A percentile compares a stretch with the other conserved stretches of the same genome.
Evolutionary conservation across 75 land plant genomes (phyloP).

Genomic region (Picea glauca): DNA sequence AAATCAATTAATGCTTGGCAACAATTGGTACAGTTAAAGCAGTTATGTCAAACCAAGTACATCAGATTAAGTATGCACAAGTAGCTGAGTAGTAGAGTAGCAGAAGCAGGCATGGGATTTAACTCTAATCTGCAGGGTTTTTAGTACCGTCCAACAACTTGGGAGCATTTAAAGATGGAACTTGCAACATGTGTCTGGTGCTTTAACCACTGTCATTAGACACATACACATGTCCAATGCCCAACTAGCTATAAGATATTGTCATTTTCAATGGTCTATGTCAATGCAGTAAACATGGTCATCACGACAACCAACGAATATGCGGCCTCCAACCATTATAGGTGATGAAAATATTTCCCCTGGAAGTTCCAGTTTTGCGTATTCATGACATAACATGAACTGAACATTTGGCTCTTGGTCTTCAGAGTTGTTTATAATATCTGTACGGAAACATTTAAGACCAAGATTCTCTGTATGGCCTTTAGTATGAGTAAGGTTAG

Average conservation of each 20-base stretch:
- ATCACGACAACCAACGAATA: conserved; percentile 88
- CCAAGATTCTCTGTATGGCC: background rate
- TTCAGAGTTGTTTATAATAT: background rate
- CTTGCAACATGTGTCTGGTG: too few species aligned
- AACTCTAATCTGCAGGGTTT: too few species aligned
- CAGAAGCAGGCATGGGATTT: too few species aligned
- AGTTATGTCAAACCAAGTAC: too few species aligned
- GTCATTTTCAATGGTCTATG: conserved; percentile 9
- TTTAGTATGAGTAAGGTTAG: background rate
- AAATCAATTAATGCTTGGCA: too few species aligned
- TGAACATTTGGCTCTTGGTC: background rate
- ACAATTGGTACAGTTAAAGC: too few species aligned
- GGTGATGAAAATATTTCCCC: conserved; percentile 89
- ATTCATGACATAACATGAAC: conserved; percentile 14
- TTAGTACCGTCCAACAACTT: too few species aligned
- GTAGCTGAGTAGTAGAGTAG: too few species aligned
- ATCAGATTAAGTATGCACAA: too few species aligned
- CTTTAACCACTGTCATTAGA: too few species aligned
- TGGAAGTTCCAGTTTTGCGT: conserved; percentile 38
- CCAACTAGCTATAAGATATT: background rate
- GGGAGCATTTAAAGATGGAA: too few species aligned
- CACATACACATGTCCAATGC: background rate
- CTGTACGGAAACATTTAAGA: background rate
- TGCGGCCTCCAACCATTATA: conserved; percentile 72
- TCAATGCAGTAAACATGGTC: conserved; percentile 58